phyloP scores from a whole-genome alignment of 257 asterid species.

The Solanum virginianum region DNA sequence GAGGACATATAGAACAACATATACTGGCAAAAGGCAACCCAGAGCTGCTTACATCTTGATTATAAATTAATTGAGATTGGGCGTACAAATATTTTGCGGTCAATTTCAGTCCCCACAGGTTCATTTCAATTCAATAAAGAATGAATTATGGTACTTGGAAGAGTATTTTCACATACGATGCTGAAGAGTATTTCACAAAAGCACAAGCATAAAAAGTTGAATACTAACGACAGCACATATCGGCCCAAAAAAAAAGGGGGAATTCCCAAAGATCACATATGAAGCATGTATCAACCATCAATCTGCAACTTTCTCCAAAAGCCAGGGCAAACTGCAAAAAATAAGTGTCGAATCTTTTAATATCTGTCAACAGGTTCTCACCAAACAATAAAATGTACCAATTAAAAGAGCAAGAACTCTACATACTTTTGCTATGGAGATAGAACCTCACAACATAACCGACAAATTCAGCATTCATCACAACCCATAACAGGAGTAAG shows the following conservation, averaged over 20 bases:
- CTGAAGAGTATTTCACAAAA: neutral
- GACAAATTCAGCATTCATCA: neutral
- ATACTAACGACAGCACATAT: neutral
- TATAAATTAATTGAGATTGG: neutral
- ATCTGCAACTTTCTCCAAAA: constrained; percentile 2
- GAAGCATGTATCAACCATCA: neutral
- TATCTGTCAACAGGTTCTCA: neutral
- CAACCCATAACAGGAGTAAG: neutral
- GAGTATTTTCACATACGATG: neutral
- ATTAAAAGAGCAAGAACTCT: neutral
- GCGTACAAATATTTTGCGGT: neutral
- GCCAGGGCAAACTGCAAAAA: constrained; percentile 13
- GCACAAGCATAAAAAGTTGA: neutral
- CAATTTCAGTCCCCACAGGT: neutral
- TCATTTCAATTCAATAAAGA: neutral
- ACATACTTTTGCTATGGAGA: constrained; percentile 9
- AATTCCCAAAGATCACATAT: neutral
- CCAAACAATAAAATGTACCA: neutral
- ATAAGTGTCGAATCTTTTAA: constrained; percentile 1
- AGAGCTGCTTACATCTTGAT: neutral
- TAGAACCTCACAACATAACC: neutral
- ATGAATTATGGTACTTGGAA: neutral
- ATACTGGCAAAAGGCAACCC: neutral
- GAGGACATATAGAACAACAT: neutral
- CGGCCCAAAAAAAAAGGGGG: neutral